These are phyloP conservation scores for Penicillium sp. DNA, from an alignment of 2,329 filamentous ascomycete species.

Conservation along the genomic window DNA sequence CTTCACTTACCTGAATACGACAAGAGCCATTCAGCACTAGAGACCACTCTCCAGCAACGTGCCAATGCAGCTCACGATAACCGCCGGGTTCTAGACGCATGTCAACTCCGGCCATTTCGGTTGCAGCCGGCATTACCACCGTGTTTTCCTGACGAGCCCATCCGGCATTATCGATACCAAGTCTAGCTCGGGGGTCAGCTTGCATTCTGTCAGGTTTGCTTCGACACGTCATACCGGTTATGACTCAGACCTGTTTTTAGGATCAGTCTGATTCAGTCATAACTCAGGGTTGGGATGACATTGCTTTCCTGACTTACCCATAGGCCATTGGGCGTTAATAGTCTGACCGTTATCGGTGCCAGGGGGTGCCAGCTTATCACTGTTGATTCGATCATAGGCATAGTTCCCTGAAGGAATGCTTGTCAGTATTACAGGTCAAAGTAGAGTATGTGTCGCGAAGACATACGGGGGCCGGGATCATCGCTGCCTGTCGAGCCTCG, in stretches of 20 bases:
- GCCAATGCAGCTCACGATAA: constrained; percentile 64
- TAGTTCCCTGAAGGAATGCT: constrained; percentile 36
- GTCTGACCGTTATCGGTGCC: constrained; percentile 49
- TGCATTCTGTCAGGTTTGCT: background rate
- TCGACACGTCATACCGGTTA: constrained; percentile 37
- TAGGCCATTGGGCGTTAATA: constrained; percentile 53
- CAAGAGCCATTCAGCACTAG: constrained; percentile 41
- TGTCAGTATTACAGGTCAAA: too few relatives aligned
- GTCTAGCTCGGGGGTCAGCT: constrained; percentile 17
- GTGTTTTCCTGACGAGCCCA: constrained; percentile 59
- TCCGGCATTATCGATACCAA: constrained; percentile 49
- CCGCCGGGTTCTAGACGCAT: constrained; percentile 59
- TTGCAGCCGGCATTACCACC: constrained; percentile 51
- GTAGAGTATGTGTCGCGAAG: background rate
- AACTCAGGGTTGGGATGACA: too few relatives aligned
- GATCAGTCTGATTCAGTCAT: too few relatives aligned
- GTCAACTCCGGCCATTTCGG: constrained; percentile 58
- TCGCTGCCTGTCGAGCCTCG: constrained; percentile 52
- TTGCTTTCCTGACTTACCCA: constrained; percentile 37
- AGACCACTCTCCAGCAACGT: constrained; percentile 41
- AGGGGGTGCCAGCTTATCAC: constrained; percentile 56
- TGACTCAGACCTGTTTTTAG: constrained; percentile 41
- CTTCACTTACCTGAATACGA: constrained; percentile 31
- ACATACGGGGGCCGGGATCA: constrained; percentile 53
- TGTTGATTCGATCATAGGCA: constrained; percentile 55